Evolutionary conservation across 1,284 basidiomycete genomes (phyloP), one percentile per base, ranked within the genome.

Genomic region (Leccinum pachyderme): DNA sequence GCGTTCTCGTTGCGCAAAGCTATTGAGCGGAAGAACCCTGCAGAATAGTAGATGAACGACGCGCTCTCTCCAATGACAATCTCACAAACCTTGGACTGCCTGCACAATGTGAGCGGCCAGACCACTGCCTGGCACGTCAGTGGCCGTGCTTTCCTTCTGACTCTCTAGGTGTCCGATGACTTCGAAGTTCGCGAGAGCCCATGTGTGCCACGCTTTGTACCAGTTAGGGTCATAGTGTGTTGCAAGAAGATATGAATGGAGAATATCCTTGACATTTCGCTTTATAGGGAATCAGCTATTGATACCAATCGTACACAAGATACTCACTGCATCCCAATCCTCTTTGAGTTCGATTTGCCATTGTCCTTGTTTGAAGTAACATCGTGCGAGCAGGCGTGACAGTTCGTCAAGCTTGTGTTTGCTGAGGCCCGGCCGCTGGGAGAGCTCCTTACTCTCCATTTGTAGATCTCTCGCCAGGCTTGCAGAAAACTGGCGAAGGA

Each of bases 131-230:
- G 86, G 83, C n/a, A 91, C 72, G 52, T 91, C 89, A n/a, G 79
- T 73, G 11, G 75, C 75, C 61, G 83, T 82, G 58, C 76, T 79
- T 58, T 87, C 82, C 39, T 74, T 75, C 62, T 88, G 83, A 50
- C 75, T 80, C 69, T 96, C 93, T 59, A 94, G 75, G 64, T 88
- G 83, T n/a, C 82, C 81, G 56, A 99, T 89, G 58, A 98, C 93
- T 61, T 98, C 94, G 62, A 97, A 97, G 72, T 98, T 98, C 11
- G 95, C 91, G 56, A 99, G 76, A 6, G 97, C 96, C 95, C 95
- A 99, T 1, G 94, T 95, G 71, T 99, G 96, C 96, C 96, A 98
- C 15, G 96, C 97, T 73, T 98, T 98, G 75, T 98, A 98, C 96
- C 96, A 99, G 41, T 81, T 81, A 6, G 89, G 84, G 71, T 99